These are phyloP conservation scores for Dictyostelium brefeldianum DNA, from an alignment of 78 protist genomes.

Conservation along the genomic window DNA sequence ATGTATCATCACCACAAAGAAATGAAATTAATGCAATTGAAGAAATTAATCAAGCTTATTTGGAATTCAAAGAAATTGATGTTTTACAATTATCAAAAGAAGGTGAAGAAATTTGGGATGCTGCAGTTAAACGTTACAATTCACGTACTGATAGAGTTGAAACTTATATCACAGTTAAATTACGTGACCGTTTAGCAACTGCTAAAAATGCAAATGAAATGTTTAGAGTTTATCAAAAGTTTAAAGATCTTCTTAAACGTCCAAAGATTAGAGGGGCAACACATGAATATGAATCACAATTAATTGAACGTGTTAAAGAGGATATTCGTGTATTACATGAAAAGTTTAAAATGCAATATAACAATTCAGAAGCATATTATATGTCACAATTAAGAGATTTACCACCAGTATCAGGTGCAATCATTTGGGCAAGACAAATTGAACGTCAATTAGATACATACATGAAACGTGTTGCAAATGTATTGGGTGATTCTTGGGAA, in stretches of 20 bases:
- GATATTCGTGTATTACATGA: constrained; percentile 93
- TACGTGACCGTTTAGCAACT: constrained; percentile 91
- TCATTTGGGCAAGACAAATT: constrained; percentile 95
- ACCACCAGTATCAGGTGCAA: constrained; percentile 92
- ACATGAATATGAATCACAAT: constrained; percentile 92
- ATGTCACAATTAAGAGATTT: constrained; percentile 92
- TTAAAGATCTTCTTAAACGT: constrained; percentile 90
- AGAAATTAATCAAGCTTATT: constrained; percentile 84
- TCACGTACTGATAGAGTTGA: constrained; percentile 91
- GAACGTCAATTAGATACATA: constrained; percentile 93
- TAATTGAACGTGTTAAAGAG: constrained; percentile 91
- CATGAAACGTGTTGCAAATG: constrained; percentile 92
- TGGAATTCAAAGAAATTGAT: constrained; percentile 76
- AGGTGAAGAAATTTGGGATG: constrained; percentile 85
- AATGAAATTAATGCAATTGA: constrained; percentile 74
- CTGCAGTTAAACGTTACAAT: constrained; percentile 81
- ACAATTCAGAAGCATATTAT: constrained; percentile 84
- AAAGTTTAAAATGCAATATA: constrained; percentile 86
- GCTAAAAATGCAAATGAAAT: constrained; percentile 93
- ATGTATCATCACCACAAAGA: background rate
- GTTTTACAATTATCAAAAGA: constrained; percentile 67
- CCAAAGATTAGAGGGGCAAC: constrained; percentile 88
- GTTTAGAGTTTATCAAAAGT: constrained; percentile 94
- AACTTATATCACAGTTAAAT: constrained; percentile 82
- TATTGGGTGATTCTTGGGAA: constrained; percentile 95